phyloP scores from a whole-genome alignment of 306 rosid genomes.

The Glycyrrhiza uralensis region DNA sequence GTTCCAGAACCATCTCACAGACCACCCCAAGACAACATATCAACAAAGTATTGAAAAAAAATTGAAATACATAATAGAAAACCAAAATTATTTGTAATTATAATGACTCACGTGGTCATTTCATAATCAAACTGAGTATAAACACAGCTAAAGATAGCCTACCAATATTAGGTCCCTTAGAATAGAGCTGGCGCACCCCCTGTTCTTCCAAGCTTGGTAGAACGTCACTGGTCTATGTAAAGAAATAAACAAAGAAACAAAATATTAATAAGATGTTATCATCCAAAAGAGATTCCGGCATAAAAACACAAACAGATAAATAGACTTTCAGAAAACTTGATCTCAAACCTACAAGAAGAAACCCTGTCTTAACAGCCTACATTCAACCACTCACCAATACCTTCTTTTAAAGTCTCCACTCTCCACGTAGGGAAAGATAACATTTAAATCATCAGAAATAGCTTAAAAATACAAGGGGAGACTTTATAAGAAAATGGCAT shows the following conservation, averaged over 20 bases:
- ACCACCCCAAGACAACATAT: background rate
- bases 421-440: background rate
- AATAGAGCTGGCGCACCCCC: slow-evolving; percentile 87
- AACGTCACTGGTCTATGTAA: slow-evolving; percentile 61
- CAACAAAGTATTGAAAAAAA: background rate
- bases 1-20: background rate
- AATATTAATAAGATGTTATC: background rate
- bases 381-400: background rate
- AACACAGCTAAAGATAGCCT: slow-evolving; percentile 11
- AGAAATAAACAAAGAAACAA: slow-evolving; percentile 19
- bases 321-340: background rate
- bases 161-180: slow-evolving; percentile 81
- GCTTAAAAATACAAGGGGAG: background rate
- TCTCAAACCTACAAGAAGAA: slow-evolving; percentile 4
- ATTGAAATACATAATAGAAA: background rate
- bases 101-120: background rate
- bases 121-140: slow-evolving; percentile 15
- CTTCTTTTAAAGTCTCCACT: background rate
- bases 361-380: background rate
- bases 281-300: background rate
- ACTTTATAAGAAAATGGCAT: background rate
- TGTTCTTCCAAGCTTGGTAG: slow-evolving; percentile 89
- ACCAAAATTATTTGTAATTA: background rate
- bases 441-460: background rate
- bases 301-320: slow-evolving; percentile 5